These are phyloP conservation scores for Solioccasus polychromus DNA, from an alignment of 768 basidiomycete genomes.

Conservation along the genomic window DNA sequence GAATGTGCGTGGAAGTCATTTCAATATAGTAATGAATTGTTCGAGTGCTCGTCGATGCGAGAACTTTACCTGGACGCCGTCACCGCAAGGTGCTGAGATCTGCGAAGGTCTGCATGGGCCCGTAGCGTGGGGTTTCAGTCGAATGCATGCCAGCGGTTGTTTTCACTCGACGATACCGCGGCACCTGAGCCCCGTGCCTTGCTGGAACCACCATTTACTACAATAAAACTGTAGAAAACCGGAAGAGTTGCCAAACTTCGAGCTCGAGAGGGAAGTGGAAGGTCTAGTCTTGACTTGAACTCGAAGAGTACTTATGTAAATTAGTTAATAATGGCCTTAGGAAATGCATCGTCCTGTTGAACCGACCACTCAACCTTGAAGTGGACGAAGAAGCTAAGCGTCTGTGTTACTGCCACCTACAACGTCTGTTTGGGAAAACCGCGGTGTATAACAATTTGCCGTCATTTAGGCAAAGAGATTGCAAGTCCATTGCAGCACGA, in stretches of 20 bases:
- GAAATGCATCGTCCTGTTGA: too few relatives aligned
- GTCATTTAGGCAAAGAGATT: slow-evolving; percentile 8
- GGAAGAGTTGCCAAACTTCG: slow-evolving; percentile 1
- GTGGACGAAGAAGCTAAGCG: not conserved
- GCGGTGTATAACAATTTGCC: not conserved
- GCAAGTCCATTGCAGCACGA: slow-evolving; percentile 2
- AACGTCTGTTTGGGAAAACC: slow-evolving; percentile 7
- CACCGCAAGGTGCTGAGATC: slow-evolving; percentile 3
- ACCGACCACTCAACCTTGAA: too few relatives aligned
- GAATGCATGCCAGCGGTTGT: too few relatives aligned
- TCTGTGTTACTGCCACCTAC: slow-evolving; percentile 2
- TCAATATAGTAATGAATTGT: slow-evolving; percentile 1
- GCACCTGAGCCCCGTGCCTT: too few relatives aligned
- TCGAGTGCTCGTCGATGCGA: not conserved
- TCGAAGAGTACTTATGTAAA: too few relatives aligned
- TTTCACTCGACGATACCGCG: too few relatives aligned
- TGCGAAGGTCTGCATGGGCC: slow-evolving; percentile 5
- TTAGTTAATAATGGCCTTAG: too few relatives aligned
- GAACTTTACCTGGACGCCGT: slow-evolving; percentile 1
- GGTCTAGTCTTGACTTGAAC: not conserved
- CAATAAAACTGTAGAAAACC: too few relatives aligned
- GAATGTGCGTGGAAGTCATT: slow-evolving; percentile 4
- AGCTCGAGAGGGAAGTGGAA: not conserved
- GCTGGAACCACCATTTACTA: too few relatives aligned
- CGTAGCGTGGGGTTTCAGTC: too few relatives aligned